A percentile compares a stretch with the other conserved stretches of the same genome.
phyloP scores from a whole-genome alignment of 352 stramenopile genomes.

The Globisporangium okanoganense region DNA sequence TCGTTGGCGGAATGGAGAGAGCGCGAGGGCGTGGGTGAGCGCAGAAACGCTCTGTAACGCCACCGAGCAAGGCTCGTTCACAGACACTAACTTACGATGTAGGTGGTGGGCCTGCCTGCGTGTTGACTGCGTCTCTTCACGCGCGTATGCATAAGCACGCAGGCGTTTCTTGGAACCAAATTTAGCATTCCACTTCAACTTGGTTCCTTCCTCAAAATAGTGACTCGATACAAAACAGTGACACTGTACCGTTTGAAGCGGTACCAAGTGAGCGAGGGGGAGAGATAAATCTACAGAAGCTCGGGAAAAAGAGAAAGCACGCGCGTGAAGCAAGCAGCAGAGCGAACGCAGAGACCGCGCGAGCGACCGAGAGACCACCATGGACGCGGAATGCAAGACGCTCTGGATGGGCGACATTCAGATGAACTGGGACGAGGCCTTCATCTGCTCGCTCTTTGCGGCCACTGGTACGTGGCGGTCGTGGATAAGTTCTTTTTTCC shows the following conservation, averaged over 20 bases:
- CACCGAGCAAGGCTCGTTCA: neutral
- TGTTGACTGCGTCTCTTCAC: neutral
- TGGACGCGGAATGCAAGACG: conserved; percentile 75
- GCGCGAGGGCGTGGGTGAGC: neutral
- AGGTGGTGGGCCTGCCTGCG: neutral
- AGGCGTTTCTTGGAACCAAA: neutral
- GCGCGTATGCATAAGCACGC: no score
- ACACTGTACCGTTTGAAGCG: neutral
- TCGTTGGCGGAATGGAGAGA: neutral
- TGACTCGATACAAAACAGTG: neutral
- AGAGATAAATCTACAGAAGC: conserved; percentile 10
- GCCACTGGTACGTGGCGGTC: conserved; percentile 38
- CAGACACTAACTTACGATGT: neutral
- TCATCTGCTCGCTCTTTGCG: conserved; percentile 83
- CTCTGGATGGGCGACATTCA: conserved; percentile 91
- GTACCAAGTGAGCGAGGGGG: conserved; percentile 4
- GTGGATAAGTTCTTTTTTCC: neutral
- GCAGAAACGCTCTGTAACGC: neutral
- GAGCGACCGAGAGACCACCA: conserved; percentile 8
- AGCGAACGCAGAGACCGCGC: conserved; percentile 10
- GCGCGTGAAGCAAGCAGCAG: conserved; percentile 9
- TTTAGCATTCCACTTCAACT: neutral
- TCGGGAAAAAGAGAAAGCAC: conserved; percentile 10
- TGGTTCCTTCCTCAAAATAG: neutral
- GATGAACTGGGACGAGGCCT: conserved; percentile 88